Evolutionary conservation across 805 yeast species (phyloP).

Genomic region (Teunomyces pallodes): DNA sequence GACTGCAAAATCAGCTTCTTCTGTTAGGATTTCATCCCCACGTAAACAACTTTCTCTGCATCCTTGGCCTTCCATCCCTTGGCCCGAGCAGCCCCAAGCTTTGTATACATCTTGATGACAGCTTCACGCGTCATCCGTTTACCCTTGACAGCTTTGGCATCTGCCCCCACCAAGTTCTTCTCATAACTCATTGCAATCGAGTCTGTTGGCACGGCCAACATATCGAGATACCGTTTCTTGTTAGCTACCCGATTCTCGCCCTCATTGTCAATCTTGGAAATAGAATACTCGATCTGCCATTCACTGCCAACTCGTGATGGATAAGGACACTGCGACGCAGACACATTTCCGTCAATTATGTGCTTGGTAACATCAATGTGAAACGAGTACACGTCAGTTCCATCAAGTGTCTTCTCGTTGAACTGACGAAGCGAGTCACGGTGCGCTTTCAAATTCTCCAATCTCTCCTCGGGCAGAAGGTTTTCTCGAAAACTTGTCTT

Average conservation of each 20-base stretch:
- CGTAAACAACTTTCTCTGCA: conserved; percentile 17
- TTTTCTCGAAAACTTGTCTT: conserved; percentile 31
- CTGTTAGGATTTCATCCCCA: not conserved
- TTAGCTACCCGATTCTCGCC: not conserved
- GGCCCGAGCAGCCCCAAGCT: conserved; percentile 25
- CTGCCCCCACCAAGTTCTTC: not conserved
- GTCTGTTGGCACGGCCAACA: conserved; percentile 6
- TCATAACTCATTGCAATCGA: conserved; percentile 4
- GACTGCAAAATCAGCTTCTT: not conserved
- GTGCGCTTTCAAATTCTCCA: conserved; percentile 22
- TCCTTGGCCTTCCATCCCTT: conserved; percentile 25
- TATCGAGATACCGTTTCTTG: conserved; percentile 7
- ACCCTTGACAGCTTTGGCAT: not conserved
- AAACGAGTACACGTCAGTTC: conserved; percentile 22
- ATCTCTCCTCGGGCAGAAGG: conserved; percentile 21
- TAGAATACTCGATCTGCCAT: conserved; percentile 21
- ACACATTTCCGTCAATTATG: conserved; percentile 15
- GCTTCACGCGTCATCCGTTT: conserved; percentile 7
- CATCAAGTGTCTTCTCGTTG: conserved; percentile 17
- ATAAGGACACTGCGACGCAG: conserved; percentile 16
- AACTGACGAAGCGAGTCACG: conserved; percentile 22
- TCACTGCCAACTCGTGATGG: conserved; percentile 21
- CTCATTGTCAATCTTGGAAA: conserved; percentile 5
- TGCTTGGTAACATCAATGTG: conserved; percentile 18
- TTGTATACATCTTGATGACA: conserved; percentile 22